These are phyloP conservation scores for Camellia japonica DNA, from an alignment of 148 eudicot species.

Conservation along the genomic window DNA sequence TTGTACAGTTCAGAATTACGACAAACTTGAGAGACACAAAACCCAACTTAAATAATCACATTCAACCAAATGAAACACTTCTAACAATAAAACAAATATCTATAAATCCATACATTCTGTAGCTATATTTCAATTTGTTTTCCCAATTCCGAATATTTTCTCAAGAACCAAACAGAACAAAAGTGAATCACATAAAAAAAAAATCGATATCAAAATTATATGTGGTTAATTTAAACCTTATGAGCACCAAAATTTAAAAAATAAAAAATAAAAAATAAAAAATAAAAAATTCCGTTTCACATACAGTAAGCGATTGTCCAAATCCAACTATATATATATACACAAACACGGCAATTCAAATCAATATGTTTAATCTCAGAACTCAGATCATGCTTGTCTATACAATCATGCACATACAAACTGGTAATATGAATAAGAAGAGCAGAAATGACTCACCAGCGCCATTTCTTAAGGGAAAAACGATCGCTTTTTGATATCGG, in stretches of 20 bases:
- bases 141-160: neutral
- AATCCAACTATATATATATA: neutral
- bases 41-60: neutral
- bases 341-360: neutral
- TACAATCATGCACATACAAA: neutral
- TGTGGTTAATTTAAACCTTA: neutral
- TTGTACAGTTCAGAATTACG: neutral
- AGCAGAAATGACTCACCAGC: conserved; percentile 14
- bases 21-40: neutral
- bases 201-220: neutral
- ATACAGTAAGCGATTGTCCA: neutral
- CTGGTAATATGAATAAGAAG: neutral
- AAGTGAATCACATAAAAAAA: neutral
- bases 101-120: neutral
- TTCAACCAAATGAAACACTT: neutral
- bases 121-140: neutral
- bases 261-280: neutral
- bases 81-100: too few relatives aligned
- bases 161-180: neutral
- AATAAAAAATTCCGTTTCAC: neutral
- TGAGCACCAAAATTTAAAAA: neutral
- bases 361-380: neutral
- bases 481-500: neutral
- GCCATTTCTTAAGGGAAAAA: conserved; percentile 16
- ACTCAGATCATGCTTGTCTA: neutral